A percentile compares a stretch with the other conserved stretches of the same genome.
phyloP scores from a whole-genome alignment of 495 filamentous ascomycete genomes.

The Penicillium antarcticum region DNA sequence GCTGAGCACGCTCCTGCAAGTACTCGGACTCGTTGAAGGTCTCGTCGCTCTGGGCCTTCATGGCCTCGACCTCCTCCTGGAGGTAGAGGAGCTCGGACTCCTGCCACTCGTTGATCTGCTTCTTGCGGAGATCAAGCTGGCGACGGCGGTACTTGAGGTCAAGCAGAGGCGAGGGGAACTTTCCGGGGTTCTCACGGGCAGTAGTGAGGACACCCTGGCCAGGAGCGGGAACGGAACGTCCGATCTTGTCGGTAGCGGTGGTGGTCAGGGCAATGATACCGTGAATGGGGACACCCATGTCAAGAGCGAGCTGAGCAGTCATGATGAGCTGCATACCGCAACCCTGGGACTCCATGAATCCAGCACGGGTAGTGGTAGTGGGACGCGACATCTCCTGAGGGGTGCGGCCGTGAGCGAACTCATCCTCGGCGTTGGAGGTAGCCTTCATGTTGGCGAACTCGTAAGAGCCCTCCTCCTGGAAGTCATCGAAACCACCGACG shows the following conservation, averaged over 20 bases:
- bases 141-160: constrained; percentile 96
- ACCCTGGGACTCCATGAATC: constrained; percentile 99
- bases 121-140: constrained; percentile 87
- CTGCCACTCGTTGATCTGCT: constrained; percentile 92
- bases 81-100: constrained; percentile 91
- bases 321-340: constrained; percentile 98
- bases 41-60: constrained; percentile 70
- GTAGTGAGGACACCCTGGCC: constrained; percentile 98
- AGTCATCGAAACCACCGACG: constrained; percentile 98
- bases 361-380: constrained; percentile 91
- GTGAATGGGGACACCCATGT: constrained; percentile 98
- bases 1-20: constrained; percentile 75
- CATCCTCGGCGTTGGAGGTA: constrained; percentile 93
- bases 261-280: constrained; percentile 91
- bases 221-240: constrained; percentile 92
- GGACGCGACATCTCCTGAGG: constrained; percentile 97
- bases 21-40: constrained; percentile 79
- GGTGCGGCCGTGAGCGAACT: constrained; percentile 91
- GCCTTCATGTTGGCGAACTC: constrained; percentile 99
- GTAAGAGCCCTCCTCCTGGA: constrained; percentile 98
- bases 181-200: constrained; percentile 83
- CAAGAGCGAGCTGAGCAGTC: constrained; percentile 90
- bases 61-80: constrained; percentile 84
- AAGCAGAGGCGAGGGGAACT: constrained; percentile 89
- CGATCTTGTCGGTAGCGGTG: constrained; percentile 99